Base-by-base conservation (phyloP, 257 asterid genomes). In the Anisodus acutangulus region DNA sequence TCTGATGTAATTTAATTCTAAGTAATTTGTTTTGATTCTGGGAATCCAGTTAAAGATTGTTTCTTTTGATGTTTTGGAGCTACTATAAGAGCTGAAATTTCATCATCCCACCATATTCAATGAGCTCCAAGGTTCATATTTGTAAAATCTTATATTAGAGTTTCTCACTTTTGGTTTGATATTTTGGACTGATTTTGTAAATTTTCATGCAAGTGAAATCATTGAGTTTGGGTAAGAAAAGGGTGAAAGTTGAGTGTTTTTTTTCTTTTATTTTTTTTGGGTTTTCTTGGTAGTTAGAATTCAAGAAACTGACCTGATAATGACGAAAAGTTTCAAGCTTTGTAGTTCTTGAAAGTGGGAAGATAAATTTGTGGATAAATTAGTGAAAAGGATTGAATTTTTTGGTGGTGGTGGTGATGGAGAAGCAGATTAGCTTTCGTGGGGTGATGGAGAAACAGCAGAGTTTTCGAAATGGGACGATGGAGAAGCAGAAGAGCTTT, bases 401-500 rank as follows among this genome's bases (percentile, higher is more conserved):
- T 70, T 22, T 22, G 26, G 70, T 51, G 87, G 81, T 68, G 78
- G 26, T 22, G 3, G 37, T 78, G 63, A 86, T 93, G 92, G 98
- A 95, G 89, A 95, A 91, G 84, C 97, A 91, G 51, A 85, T 80
- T 49, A 93, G 95, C 87, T 91, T 90, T 53, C 86, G 76, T 49
- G 91, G 90, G 7, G 81, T 83, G 43, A 89, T 92, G 81, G 98
- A 95, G 78, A 93, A 93, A 83, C 97, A 94, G 87, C 92, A 84
- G 86, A 95, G 97, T 88, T 92, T 91, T 87, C 89, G 90, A 4
- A 85, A 80, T 37, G 92, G 86, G 80, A 86, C 82, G 1, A 89
- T 96, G 92, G 99, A 96, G 89, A 94, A 92, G 85, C 99, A 95
- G 87, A 93, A 88, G 89, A 94, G 98, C 87, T 94, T 93, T 62